A percentile compares a stretch with the other conserved stretches of the same genome.
These are phyloP conservation scores for Kwoniella dejecticola DNA, from an alignment of 768 basidiomycete genomes.

Conservation along the genomic window DNA sequence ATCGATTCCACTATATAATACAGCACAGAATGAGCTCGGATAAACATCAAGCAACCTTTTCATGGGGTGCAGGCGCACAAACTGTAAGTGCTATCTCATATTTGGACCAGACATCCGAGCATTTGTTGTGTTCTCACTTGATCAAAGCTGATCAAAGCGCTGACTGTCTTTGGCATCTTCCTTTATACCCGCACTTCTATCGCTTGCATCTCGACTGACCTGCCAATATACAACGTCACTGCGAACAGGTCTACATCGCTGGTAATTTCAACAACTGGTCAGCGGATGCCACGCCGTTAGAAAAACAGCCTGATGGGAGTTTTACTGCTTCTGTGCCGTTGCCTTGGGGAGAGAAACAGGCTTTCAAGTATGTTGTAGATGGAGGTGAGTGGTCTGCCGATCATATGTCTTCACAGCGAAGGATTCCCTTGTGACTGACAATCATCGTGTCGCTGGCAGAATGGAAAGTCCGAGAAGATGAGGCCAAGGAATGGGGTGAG, in stretches of 20 bases:
- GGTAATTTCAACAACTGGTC: constrained; percentile 55
- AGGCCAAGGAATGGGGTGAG: constrained; percentile 56
- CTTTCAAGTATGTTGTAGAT: constrained; percentile 56
- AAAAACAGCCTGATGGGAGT: constrained; percentile 45
- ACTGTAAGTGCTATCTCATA: constrained; percentile 34
- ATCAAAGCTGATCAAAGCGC: too few relatives aligned
- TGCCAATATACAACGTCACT: background rate
- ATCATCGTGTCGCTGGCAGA: constrained; percentile 32
- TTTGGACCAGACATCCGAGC: too few relatives aligned
- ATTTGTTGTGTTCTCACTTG: too few relatives aligned
- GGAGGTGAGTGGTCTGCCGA: constrained; percentile 36
- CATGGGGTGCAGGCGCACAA: constrained; percentile 48
- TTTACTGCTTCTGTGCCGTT: constrained; percentile 43
- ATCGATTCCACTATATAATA: too few relatives aligned
- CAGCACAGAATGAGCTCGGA: constrained; percentile 8
- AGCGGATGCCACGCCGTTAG: constrained; percentile 39
- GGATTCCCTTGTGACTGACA: background rate
- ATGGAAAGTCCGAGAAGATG: constrained; percentile 55
- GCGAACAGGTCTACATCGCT: constrained; percentile 48
- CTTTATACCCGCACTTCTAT: too few relatives aligned
- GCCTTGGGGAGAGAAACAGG: constrained; percentile 53
- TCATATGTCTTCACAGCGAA: background rate
- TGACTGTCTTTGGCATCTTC: too few relatives aligned
- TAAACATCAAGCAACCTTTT: constrained; percentile 38
- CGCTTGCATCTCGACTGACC: too few relatives aligned